Evolutionary conservation across 805 yeast genomes (phyloP).

Genomic region (Monosporozyma aquatica): DNA sequence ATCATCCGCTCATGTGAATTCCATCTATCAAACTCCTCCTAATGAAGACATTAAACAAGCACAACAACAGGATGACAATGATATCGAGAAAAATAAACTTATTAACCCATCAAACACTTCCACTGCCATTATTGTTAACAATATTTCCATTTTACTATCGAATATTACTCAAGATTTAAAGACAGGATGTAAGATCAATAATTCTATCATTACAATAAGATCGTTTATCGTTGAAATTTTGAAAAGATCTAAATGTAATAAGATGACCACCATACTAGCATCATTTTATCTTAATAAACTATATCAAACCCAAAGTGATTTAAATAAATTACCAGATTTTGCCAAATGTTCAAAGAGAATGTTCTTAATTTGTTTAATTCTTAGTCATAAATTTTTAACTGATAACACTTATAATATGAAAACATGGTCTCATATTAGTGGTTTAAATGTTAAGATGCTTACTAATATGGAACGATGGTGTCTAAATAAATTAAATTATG

Average conservation of each 20-base stretch:
- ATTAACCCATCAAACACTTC: not conserved
- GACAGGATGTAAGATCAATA: slow-evolving; percentile 14
- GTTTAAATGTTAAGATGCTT: slow-evolving; percentile 13
- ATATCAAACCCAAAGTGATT: not conserved
- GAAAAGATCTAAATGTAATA: slow-evolving; percentile 20
- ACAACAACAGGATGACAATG: not conserved
- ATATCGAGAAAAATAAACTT: not conserved
- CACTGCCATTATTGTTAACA: slow-evolving; percentile 1
- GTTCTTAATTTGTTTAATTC: slow-evolving; percentile 17
- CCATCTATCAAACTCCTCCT: slow-evolving; percentile 15
- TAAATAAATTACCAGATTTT: slow-evolving; percentile 14
- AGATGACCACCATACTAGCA: slow-evolving; percentile 13
- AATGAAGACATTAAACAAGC: slow-evolving; percentile 4
- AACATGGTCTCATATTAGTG: slow-evolving; percentile 22
- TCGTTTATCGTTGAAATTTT: slow-evolving; percentile 17
- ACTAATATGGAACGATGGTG: slow-evolving; percentile 24
- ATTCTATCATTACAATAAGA: slow-evolving; percentile 8
- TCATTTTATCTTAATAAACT: slow-evolving; percentile 15
- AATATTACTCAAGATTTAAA: slow-evolving; percentile 10
- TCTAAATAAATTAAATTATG: slow-evolving; percentile 15
- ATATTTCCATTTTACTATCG: slow-evolving; percentile 13
- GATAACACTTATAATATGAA: slow-evolving; percentile 23
- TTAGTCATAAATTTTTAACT: slow-evolving; percentile 21
- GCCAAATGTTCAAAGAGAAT: slow-evolving; percentile 22
- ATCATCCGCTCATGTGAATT: not conserved